Evolutionary conservation across 306 rosid genomes (phyloP).

Genomic region (Glycine latifolia): DNA sequence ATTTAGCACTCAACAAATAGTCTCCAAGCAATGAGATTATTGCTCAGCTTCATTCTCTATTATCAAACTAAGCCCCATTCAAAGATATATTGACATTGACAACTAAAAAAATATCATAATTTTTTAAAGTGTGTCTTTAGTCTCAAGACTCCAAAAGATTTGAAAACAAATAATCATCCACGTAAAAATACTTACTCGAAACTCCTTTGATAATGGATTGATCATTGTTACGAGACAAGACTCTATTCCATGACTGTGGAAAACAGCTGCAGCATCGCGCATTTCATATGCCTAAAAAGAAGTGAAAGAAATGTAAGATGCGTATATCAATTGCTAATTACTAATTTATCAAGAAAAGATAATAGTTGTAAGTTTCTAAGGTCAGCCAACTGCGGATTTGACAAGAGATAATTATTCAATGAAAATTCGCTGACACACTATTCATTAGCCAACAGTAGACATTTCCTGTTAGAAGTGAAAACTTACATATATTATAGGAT

Average conservation of each 20-base stretch:
- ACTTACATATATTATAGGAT: constrained; percentile 18
- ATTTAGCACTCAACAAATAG: constrained; percentile 17
- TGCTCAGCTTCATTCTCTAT: constrained; percentile 7
- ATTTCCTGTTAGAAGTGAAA: constrained; percentile 16
- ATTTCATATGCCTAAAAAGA: constrained; percentile 77
- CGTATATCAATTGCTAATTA: constrained; percentile 29
- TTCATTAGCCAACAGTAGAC: constrained; percentile 36
- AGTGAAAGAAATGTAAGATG: constrained; percentile 31
- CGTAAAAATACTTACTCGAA: constrained; percentile 71
- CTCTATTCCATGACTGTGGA: constrained; percentile 92
- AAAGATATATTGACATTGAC: no score
- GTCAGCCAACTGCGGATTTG: constrained; percentile 32
- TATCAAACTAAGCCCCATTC: no score
- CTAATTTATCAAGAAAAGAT: constrained; percentile 15
- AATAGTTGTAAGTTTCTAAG: constrained; percentile 22
- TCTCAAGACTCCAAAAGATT: constrained; percentile 24
- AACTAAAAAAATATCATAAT: constrained; percentile 23
- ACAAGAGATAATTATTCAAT: constrained; percentile 6
- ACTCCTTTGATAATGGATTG: constrained; percentile 85
- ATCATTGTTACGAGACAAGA: constrained; percentile 92
- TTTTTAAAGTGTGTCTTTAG: constrained; percentile 24
- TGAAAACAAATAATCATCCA: neutral
- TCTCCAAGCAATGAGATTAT: constrained; percentile 34
- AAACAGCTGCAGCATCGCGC: constrained; percentile 89
- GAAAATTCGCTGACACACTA: constrained; percentile 24